These are phyloP conservation scores for Silene uniflora DNA, from an alignment of 148 eudicot genomes.

Conservation along the genomic window DNA sequence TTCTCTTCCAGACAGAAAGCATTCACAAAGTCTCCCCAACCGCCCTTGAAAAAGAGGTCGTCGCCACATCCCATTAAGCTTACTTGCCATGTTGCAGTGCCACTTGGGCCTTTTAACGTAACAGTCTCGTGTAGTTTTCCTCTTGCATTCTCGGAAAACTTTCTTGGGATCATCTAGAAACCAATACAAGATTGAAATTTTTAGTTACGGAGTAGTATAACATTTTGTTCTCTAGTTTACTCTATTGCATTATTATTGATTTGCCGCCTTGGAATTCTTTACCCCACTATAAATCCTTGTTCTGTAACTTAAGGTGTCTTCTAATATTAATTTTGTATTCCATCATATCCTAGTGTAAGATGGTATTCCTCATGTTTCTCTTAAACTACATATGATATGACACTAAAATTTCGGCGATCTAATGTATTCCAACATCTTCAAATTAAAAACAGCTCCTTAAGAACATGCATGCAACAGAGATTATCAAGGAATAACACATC, in stretches of 20 bases:
- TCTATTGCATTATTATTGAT: too few relatives aligned
- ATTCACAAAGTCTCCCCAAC: conserved; percentile 48
- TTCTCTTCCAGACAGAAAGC: conserved; percentile 38
- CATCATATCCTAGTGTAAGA: too few relatives aligned
- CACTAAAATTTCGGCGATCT: not conserved
- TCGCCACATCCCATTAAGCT: conserved; percentile 29
- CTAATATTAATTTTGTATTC: too few relatives aligned
- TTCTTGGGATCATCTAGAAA: conserved; percentile 49
- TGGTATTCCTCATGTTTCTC: too few relatives aligned
- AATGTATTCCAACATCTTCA: not conserved
- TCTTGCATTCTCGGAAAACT: conserved; percentile 35
- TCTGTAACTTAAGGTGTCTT: too few relatives aligned
- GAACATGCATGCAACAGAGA: not conserved
- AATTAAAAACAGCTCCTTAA: not conserved
- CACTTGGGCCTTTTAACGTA: conserved; percentile 46
- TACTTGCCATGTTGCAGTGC: conserved; percentile 42
- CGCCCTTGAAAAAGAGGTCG: conserved; percentile 28
- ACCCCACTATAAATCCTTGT: too few relatives aligned
- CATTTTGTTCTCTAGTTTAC: too few relatives aligned
- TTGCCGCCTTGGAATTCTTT: too few relatives aligned
- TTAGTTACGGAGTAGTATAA: too few relatives aligned
- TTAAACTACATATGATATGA: not conserved
- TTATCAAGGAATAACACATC: not conserved
- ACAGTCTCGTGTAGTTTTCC: conserved; percentile 32
- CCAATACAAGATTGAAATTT: too few relatives aligned